Conservation (phyloP, 805 yeast species). For the Naumovozyma dairenensis region DNA sequence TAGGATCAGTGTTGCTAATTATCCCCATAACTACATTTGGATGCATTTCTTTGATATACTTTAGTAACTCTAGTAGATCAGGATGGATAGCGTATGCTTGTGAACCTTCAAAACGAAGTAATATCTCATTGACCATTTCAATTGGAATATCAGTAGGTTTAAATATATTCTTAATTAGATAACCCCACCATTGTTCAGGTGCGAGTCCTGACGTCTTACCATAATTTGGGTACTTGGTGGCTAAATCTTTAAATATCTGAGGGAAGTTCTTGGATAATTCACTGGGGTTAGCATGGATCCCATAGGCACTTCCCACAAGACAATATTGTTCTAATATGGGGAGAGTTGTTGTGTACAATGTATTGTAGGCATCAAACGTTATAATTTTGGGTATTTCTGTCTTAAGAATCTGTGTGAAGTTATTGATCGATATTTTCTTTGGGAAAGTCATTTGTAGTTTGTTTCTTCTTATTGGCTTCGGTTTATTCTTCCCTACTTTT, state of each 20-base stretch:
- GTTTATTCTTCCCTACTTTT: neutral
- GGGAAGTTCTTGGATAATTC: constrained; percentile 24
- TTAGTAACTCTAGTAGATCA: constrained; percentile 43
- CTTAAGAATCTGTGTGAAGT: constrained; percentile 7
- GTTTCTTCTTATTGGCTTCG: no score
- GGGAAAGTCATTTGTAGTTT: constrained; percentile 9
- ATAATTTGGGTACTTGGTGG: constrained; percentile 45
- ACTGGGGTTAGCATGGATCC: constrained; percentile 27
- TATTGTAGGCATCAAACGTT: constrained; percentile 62
- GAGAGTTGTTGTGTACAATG: constrained; percentile 47
- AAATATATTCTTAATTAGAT: constrained; percentile 38
- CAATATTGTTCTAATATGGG: constrained; percentile 49
- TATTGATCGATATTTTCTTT: constrained; percentile 7
- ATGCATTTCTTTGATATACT: constrained; percentile 21
- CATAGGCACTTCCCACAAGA: constrained; percentile 37
- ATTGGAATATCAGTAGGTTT: constrained; percentile 26
- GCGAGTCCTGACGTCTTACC: constrained; percentile 37
- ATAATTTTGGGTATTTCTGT: constrained; percentile 35
- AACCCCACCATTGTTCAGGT: constrained; percentile 49
- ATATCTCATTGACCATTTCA: constrained; percentile 36
- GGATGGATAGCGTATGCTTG: constrained; percentile 45
- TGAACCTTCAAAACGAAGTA: constrained; percentile 38
- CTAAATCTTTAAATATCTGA: constrained; percentile 29
- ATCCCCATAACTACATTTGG: constrained; percentile 35
- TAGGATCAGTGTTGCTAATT: constrained; percentile 54